Evolutionary conservation across 1,139 yeast species (phyloP).

Genomic region (Sugiyamaella sp.): DNA sequence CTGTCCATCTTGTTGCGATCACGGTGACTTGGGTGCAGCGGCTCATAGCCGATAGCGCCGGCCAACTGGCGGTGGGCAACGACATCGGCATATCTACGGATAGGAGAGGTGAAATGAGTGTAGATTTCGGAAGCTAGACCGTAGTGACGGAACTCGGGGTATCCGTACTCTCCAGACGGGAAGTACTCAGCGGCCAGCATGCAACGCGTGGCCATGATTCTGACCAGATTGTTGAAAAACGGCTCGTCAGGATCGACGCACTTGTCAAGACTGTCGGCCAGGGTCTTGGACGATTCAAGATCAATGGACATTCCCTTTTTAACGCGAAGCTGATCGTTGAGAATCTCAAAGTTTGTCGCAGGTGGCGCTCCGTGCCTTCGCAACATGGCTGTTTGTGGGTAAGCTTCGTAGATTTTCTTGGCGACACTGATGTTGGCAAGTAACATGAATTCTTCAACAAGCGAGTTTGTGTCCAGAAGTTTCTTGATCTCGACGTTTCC

Average conservation of each 20-base stretch:
- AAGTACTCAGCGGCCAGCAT: slow-evolving; percentile 99
- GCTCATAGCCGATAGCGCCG: slow-evolving; percentile 94
- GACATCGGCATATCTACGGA: slow-evolving; percentile 96
- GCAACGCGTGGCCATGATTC: slow-evolving; percentile 98
- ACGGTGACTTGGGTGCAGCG: slow-evolving; percentile 76
- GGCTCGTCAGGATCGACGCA: slow-evolving; percentile 82
- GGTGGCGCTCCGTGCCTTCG: slow-evolving; percentile 96
- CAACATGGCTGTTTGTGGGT: slow-evolving; percentile 97
- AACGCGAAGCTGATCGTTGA: slow-evolving; percentile 88
- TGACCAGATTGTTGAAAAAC: slow-evolving; percentile 87
- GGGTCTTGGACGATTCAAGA: slow-evolving; percentile 81
- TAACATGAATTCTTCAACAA: slow-evolving; percentile 98
- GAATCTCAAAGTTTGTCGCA: slow-evolving; percentile 81
- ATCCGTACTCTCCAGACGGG: slow-evolving; percentile 88
- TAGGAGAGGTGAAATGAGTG: slow-evolving; percentile 98
- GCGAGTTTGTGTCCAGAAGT: slow-evolving; percentile 84
- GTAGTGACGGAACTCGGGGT: slow-evolving; percentile 94
- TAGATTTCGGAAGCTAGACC: slow-evolving; percentile 97
- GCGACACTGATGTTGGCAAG: slow-evolving; percentile 97
- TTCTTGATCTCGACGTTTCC: slow-evolving; percentile 92
- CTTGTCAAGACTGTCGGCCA: slow-evolving; percentile 91
- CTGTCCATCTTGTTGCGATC: slow-evolving; percentile 90
- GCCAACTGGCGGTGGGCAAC: slow-evolving; percentile 97
- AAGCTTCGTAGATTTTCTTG: slow-evolving; percentile 83
- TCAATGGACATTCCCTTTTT: slow-evolving; percentile 74